phyloP scores from a whole-genome alignment of 2,329 filamentous ascomycete genomes.

The Ceratocystis destructans region DNA sequence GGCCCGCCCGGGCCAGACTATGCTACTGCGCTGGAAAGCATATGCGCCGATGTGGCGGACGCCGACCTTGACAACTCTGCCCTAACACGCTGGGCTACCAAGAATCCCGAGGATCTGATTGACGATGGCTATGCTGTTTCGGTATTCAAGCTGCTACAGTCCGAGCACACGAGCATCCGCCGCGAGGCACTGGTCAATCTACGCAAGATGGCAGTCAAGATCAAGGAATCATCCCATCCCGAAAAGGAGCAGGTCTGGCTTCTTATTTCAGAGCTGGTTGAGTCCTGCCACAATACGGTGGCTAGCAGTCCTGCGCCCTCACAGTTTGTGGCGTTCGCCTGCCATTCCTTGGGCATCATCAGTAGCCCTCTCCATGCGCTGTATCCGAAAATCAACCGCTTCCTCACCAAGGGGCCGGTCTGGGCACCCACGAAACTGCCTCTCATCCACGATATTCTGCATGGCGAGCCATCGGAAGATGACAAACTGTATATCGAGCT shows the following conservation, averaged over 20 bases:
- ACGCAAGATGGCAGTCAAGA: conserved; percentile 47
- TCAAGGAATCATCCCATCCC: conserved; percentile 55
- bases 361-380: conserved; percentile 65
- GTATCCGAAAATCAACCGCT: conserved; percentile 76
- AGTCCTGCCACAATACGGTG: conserved; percentile 50
- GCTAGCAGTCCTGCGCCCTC: conserved; percentile 51
- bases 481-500: conserved; percentile 60
- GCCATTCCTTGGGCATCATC: conserved; percentile 54
- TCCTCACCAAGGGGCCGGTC: conserved; percentile 60
- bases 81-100: conserved; percentile 54
- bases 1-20: not conserved
- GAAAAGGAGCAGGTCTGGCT: conserved; percentile 70
- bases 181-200: conserved; percentile 62
- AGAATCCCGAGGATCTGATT: conserved; percentile 63
- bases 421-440: conserved; percentile 66
- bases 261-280: conserved; percentile 63
- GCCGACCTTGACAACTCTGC: conserved; percentile 37
- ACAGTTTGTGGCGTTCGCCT: conserved; percentile 61
- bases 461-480: conserved; percentile 55
- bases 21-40: not conserved
- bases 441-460: conserved; percentile 48
- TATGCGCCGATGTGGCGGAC: conserved; percentile 10
- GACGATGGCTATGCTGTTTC: conserved; percentile 61
- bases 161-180: conserved; percentile 59
- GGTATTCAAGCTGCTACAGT: conserved; percentile 63